A percentile compares a stretch with the other conserved stretches of the same genome.
Conservation (phyloP, 2,329 filamentous ascomycete species). For the Fusarium xyrophilum region DNA sequence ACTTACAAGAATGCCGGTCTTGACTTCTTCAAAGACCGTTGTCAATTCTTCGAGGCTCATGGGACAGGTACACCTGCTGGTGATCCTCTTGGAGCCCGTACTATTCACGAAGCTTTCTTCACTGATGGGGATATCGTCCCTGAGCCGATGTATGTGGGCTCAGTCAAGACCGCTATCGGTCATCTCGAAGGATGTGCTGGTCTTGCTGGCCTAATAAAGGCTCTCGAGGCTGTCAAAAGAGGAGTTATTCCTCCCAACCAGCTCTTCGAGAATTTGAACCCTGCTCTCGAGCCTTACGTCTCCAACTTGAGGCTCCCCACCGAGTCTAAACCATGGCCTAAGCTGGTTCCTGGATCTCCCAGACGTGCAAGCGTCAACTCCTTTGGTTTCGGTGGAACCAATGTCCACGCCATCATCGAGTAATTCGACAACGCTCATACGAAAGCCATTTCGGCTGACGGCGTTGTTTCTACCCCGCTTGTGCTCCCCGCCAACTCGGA, state of each 20-base stretch:
- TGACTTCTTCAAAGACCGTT: background rate
- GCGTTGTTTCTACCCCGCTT: background rate
- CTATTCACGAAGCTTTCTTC: background rate
- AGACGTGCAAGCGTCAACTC: conserved; percentile 3
- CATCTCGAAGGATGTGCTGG: conserved; percentile 4
- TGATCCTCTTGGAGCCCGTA: background rate
- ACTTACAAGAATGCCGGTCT: background rate
- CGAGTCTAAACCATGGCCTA: background rate
- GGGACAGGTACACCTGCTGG: conserved; percentile 1
- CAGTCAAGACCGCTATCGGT: background rate
- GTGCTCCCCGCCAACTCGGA: background rate
- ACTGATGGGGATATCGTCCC: background rate
- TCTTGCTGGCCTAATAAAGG: background rate
- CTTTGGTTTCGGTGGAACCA: conserved; percentile 1
- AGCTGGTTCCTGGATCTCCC: background rate
- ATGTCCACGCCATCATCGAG: background rate
- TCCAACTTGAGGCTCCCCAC: background rate
- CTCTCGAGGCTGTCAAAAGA: background rate
- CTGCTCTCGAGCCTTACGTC: background rate
- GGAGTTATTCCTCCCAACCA: background rate
- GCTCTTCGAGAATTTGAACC: background rate
- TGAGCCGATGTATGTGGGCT: conserved; percentile 1
- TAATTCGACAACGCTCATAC: background rate
- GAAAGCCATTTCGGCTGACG: background rate
- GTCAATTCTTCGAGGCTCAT: background rate